Percentiles rank a stretch among this genome's conserved stretches.
phyloP scores from a whole-genome alignment of 768 basidiomycete genomes.

The Stropharia rugosoannulata region DNA sequence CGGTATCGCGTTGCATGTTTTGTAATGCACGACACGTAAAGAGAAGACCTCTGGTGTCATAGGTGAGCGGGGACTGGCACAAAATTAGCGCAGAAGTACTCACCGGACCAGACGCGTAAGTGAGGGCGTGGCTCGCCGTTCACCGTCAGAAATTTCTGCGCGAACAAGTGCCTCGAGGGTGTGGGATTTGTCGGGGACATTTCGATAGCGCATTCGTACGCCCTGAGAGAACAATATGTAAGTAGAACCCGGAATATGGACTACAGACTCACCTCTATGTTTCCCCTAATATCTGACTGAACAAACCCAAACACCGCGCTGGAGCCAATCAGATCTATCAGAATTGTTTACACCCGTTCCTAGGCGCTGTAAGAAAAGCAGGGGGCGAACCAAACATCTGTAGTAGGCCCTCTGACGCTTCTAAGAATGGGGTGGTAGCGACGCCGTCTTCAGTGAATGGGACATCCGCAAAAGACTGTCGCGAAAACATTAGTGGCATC shows the following conservation, averaged over 20 bases:
- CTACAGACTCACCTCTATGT: conserved; percentile 50
- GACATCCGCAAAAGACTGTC: conserved; percentile 90
- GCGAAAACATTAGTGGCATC: not conserved
- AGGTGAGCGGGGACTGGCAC: conserved; percentile 2
- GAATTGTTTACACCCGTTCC: conserved; percentile 8
- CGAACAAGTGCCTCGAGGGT: conserved; percentile 64
- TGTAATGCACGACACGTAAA: conserved; percentile 70
- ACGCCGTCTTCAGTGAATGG: conserved; percentile 74
- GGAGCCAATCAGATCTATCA: conserved; percentile 58
- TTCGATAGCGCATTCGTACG: conserved; percentile 55
- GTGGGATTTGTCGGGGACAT: conserved; percentile 37
- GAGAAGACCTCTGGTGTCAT: conserved; percentile 51
- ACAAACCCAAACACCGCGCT: conserved; percentile 68
- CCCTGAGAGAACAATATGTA: conserved; percentile 40
- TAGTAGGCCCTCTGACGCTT: conserved; percentile 85
- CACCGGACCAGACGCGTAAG: conserved; percentile 69
- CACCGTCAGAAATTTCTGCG: conserved; percentile 36
- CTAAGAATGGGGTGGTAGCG: conserved; percentile 76
- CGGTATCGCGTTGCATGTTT: conserved; percentile 56
- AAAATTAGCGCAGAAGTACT: conserved; percentile 15
- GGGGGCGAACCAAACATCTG: conserved; percentile 62
- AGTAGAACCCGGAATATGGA: not conserved
- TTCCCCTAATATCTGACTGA: conserved; percentile 66
- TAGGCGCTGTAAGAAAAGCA: not conserved
- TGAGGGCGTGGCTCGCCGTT: conserved; percentile 55